phyloP scores from a whole-genome alignment of 176 grass and related monocot genomes.

The Lolium rigidum region DNA sequence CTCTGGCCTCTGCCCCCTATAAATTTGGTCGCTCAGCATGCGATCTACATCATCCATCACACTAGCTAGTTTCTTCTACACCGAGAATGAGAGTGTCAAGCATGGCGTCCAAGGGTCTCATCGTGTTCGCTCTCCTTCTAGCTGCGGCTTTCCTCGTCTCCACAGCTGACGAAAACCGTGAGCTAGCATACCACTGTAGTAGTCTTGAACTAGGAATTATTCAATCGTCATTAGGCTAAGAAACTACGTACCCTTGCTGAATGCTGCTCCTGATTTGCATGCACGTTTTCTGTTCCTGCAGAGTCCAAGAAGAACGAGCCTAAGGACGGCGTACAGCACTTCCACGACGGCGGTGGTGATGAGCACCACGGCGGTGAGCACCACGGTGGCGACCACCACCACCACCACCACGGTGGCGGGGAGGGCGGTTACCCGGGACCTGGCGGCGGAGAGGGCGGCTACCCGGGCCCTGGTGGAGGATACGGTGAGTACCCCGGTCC shows the following conservation, averaged over 20 bases:
- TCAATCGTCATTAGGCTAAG: not conserved
- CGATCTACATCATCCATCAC: not conserved
- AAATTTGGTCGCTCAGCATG: not conserved
- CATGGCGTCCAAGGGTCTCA: constrained; percentile 57
- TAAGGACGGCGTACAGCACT: constrained; percentile 24
- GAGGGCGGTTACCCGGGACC: not conserved
- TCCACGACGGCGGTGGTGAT: not conserved
- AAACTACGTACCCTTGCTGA: not conserved
- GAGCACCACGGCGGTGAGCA: not conserved
- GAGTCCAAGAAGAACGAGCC: not conserved
- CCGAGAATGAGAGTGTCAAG: not conserved
- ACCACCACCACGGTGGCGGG: not conserved
- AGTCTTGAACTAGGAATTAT: not conserved
- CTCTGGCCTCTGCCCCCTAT: not conserved
- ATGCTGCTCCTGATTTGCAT: not conserved
- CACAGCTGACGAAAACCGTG: constrained; percentile 42
- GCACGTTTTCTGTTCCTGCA: not conserved
- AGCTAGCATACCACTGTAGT: not conserved
- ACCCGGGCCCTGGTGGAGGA: not conserved
- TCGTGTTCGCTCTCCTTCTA: constrained; percentile 12
- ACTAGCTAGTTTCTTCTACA: not conserved
- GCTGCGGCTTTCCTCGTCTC: constrained; percentile 41
- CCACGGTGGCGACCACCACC: not conserved
- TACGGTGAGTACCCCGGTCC: constrained; percentile 30
- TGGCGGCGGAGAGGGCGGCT: not conserved